phyloP scores from a whole-genome alignment of 2,329 filamentous ascomycete species.

The Aureobasidium sp. region DNA sequence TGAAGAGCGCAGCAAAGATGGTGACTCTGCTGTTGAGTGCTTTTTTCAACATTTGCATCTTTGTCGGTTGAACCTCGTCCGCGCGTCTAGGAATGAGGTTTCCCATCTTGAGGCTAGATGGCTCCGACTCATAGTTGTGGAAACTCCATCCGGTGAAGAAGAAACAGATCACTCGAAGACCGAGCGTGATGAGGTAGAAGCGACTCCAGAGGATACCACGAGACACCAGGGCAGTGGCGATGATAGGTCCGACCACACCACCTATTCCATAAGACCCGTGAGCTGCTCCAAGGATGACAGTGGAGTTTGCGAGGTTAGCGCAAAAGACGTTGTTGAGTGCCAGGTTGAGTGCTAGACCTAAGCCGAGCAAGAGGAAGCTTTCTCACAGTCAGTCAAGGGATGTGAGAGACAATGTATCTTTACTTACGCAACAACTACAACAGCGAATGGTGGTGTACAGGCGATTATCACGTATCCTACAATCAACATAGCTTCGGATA shows the following conservation, averaged over 20 bases:
- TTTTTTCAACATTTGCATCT: conserved; percentile 43
- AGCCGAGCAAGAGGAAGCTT: conserved; percentile 61
- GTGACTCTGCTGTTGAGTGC: conserved; percentile 53
- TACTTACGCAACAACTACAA: conserved; percentile 48
- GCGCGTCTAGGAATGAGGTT: conserved; percentile 24
- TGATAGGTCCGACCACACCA: conserved; percentile 57
- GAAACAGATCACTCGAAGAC: conserved; percentile 51
- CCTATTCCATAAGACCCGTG: conserved; percentile 56
- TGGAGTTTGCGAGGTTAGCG: conserved; percentile 46
- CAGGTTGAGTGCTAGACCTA: conserved; percentile 45
- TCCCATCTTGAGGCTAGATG: conserved; percentile 37
- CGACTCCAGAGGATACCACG: conserved; percentile 56
- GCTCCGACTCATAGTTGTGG: conserved; percentile 60
- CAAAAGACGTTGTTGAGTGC: conserved; percentile 53
- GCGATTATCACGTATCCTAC: conserved; percentile 60
- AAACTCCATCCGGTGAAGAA: conserved; percentile 60
- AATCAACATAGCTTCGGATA: conserved; percentile 51
- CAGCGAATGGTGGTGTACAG: conserved; percentile 61
- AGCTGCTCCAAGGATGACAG: conserved; percentile 50
- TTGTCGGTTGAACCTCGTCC: conserved; percentile 34
- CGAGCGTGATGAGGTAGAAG: conserved; percentile 64
- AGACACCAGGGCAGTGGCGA: conserved; percentile 67
- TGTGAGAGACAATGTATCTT: too few species aligned
- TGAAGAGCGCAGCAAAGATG: conserved; percentile 69
- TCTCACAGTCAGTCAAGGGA: background rate